Conservation (phyloP, 78 protist species). For the Dictyostelium capitatum region DNA sequence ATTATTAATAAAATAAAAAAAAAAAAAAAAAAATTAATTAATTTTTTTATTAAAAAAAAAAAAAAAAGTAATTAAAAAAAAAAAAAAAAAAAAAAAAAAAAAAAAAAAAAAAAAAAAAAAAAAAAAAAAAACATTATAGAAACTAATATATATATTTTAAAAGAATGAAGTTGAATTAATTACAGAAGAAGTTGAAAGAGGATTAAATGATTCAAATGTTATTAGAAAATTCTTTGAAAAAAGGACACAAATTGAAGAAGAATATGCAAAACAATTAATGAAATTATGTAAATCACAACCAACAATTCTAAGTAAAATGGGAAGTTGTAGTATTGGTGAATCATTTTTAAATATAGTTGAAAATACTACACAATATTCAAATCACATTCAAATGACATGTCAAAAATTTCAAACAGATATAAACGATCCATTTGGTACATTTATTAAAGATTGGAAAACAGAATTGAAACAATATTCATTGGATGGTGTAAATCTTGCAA, state of each 20-base stretch:
- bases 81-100: too few relatives aligned
- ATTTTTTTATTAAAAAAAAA: too few relatives aligned
- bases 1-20: too few relatives aligned
- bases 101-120: too few relatives aligned
- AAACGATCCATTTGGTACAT: conserved; percentile 25
- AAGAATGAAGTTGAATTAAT: conserved; percentile 61
- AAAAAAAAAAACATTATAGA: too few relatives aligned
- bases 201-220: conserved; percentile 26
- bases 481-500: conserved; percentile 63
- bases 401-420: conserved; percentile 50
- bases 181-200: conserved; percentile 61
- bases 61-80: too few relatives aligned
- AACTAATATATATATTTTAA: not conserved
- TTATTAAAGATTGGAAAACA: conserved; percentile 35
- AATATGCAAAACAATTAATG: conserved; percentile 61
- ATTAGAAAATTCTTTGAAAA: conserved; percentile 67
- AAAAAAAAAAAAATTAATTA: too few relatives aligned
- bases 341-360: conserved; percentile 56
- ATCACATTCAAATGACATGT: not conserved
- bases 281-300: conserved; percentile 51
- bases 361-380: conserved; percentile 20
- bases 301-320: not conserved
- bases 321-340: conserved; percentile 6
- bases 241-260: conserved; percentile 62
- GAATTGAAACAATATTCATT: conserved; percentile 36